Evolutionary conservation across 192 early-diverging fungal genomes (phyloP), one percentile per base, ranked within the genome.

Genomic region (Linnemannia hyalina): DNA sequence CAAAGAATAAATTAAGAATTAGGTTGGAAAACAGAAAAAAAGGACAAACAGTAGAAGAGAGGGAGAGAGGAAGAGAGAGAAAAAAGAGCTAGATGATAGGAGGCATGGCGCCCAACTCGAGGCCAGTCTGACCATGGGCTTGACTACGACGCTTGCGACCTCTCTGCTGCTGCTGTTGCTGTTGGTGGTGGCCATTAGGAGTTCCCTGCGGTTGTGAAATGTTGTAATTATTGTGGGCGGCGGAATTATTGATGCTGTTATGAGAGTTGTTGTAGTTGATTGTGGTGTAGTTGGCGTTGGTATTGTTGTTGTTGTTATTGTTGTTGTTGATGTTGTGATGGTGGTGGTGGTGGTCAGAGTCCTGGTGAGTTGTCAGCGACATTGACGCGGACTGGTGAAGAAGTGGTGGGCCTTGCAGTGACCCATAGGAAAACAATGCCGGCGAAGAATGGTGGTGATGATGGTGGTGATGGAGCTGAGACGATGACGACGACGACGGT

Each of bases 51-150:
- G 11, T 26, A 32, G 26, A 29, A 9, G 23, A 65, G 57, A 57
- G 23, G 35, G 29, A 65, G 23, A 40, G 2, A 20, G 23, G n/a
- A 0, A 20, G 55, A 75, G 40, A 63, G 40, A 54, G 4, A 42
- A 26, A 70, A 8, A 16, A 70, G 18, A 0, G 42, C 10, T 41
- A 42, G 20, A 42, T 23, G 69, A 70, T 41, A 3, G 69, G 40
- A 23, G 68, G 68, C 68, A 38, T 70, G 68, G 29, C 68, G 38
- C 68, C n/a, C 35, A 70, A 38, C 10, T 60, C 55, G 38, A 70
- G 38, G 68, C 68, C 68, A 16, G 68, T 38, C 38, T 70, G 35
- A 1, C 4, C 36, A 29, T 70, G 29, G 15, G 29, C 68, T 38
- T 38, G 68, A 15, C 68, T 40, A 40, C 38, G 35, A 70, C 68